Conservation (phyloP, 345 rosid genomes). For the Adansonia digitata region DNA sequence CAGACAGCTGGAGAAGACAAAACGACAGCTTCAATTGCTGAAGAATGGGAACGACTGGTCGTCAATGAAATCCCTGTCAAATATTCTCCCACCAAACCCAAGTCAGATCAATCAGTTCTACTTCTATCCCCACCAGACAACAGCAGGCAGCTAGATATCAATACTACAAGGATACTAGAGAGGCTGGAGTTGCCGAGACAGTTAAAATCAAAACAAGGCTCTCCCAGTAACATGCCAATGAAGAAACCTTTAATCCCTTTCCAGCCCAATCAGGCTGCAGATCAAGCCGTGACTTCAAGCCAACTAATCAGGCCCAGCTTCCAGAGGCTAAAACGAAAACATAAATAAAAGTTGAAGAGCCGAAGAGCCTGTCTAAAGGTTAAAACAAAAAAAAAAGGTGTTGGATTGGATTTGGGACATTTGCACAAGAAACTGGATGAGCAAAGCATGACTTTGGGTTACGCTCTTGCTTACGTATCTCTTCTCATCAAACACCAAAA, state of each 20-base stretch:
- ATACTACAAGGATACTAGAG: slow-evolving; percentile 76
- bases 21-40: slow-evolving; percentile 41
- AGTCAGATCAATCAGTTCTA: slow-evolving; percentile 23
- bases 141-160: slow-evolving; percentile 48
- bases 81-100: slow-evolving; percentile 47
- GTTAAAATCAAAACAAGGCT: slow-evolving; percentile 43
- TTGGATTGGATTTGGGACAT: neutral
- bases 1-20: slow-evolving; percentile 26
- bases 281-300: slow-evolving; percentile 42
- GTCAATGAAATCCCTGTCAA: slow-evolving; percentile 43
- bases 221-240: slow-evolving; percentile 35
- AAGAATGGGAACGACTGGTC: slow-evolving; percentile 89
- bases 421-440: neutral
- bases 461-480: neutral
- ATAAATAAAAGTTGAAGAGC: slow-evolving; percentile 14
- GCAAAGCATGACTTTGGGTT: neutral
- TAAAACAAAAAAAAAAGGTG: neutral
- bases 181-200: slow-evolving; percentile 71
- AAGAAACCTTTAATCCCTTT: slow-evolving; percentile 57
- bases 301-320: slow-evolving; percentile 73
- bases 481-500: neutral
- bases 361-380: neutral
- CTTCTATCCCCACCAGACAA: slow-evolving; percentile 37
- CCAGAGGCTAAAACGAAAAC: slow-evolving; percentile 63
- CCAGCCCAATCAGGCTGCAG: slow-evolving; percentile 35